These are phyloP conservation scores for Aristolochia californica DNA, from an alignment of 164 flowering plant species.

Conservation along the genomic window DNA sequence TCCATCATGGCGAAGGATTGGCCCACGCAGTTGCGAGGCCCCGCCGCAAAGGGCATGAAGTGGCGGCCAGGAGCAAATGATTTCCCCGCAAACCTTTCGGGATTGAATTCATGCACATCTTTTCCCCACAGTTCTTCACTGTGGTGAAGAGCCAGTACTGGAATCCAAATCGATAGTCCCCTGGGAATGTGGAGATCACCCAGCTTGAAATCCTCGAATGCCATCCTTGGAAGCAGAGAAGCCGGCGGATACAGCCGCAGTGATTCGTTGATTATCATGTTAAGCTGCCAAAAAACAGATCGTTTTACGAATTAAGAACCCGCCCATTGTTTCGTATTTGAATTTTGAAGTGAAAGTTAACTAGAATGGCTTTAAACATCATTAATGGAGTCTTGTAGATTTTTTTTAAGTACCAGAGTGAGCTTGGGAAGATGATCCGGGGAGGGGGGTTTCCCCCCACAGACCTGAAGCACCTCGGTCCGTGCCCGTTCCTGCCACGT, in stretches of 20 bases:
- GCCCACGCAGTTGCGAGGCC: conserved; percentile 85
- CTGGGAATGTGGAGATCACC: conserved; percentile 81
- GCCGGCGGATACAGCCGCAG: conserved; percentile 89
- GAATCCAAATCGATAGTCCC: conserved; percentile 85
- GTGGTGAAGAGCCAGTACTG: conserved; percentile 83
- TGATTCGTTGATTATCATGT: conserved; percentile 85
- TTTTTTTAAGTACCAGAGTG: conserved; percentile 61
- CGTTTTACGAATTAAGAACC: too few relatives aligned
- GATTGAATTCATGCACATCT: conserved; percentile 87
- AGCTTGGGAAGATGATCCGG: conserved; percentile 72
- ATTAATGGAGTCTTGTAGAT: too few relatives aligned
- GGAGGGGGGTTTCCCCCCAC: conserved; percentile 43
- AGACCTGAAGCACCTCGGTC: conserved; percentile 49
- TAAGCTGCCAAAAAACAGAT: conserved; percentile 37
- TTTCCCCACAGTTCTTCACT: conserved; percentile 77
- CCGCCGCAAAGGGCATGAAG: conserved; percentile 80
- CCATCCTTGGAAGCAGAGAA: conserved; percentile 66
- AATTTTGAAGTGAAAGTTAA: too few relatives aligned
- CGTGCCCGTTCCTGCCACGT: conserved; percentile 85
- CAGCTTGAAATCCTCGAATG: conserved; percentile 65
- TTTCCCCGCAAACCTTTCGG: conserved; percentile 54
- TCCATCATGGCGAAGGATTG: conserved; percentile 88
- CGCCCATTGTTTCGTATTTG: too few relatives aligned
- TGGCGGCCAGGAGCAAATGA: conserved; percentile 35
- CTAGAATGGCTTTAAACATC: too few relatives aligned